phyloP scores from a whole-genome alignment of 805 yeast genomes.

The Starmerella stellata region DNA sequence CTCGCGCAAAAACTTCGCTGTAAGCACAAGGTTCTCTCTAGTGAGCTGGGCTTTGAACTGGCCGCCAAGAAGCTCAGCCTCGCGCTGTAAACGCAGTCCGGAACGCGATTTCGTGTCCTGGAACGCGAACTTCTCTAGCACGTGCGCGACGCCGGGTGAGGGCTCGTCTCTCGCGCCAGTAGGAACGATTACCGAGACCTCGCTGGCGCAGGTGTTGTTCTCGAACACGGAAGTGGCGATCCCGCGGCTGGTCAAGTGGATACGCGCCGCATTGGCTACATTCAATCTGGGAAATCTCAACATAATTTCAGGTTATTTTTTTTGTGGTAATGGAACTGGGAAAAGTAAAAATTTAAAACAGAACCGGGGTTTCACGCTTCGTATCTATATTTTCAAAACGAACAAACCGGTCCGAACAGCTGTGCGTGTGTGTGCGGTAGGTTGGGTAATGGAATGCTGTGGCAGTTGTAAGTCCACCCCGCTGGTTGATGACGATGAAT shows the following conservation, averaged over 20 bases:
- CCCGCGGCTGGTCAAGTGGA: constrained; percentile 7
- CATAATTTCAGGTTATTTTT: too few species aligned
- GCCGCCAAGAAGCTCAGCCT: constrained; percentile 87
- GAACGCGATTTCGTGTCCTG: constrained; percentile 61
- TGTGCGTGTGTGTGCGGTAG: too few species aligned
- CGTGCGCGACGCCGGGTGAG: constrained; percentile 68
- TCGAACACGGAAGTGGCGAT: constrained; percentile 22
- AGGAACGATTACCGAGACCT: constrained; percentile 52
- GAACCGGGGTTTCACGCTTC: too few species aligned
- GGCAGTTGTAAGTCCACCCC: too few species aligned
- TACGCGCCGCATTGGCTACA: not conserved
- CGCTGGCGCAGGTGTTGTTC: constrained; percentile 48
- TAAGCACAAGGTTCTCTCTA: constrained; percentile 69
- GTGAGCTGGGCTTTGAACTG: constrained; percentile 46
- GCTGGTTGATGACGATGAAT: too few species aligned
- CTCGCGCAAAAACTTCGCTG: constrained; percentile 67
- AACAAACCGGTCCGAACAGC: too few species aligned
- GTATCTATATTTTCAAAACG: too few species aligned
- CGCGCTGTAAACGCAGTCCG: constrained; percentile 84
- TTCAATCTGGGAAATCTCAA: not conserved
- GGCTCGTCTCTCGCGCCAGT: constrained; percentile 64
- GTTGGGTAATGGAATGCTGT: too few species aligned
- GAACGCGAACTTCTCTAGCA: constrained; percentile 68
- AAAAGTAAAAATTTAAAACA: too few species aligned
- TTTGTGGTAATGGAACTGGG: too few species aligned